Evolutionary conservation across 2,329 filamentous ascomycete genomes (phyloP), one percentile per base, ranked within the genome.

Genomic region (Diaporthe sp.): DNA sequence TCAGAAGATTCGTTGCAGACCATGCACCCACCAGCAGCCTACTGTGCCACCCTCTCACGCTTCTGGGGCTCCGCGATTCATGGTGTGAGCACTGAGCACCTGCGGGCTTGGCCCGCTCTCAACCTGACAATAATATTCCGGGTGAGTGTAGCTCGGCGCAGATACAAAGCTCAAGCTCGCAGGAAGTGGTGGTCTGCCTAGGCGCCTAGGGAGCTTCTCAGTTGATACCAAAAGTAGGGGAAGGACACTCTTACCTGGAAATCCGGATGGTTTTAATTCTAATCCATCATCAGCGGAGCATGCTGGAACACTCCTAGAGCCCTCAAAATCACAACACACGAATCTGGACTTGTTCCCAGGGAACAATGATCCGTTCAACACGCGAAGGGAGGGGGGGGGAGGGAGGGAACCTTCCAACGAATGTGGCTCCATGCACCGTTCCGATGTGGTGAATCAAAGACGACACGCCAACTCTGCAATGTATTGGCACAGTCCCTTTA

Each of bases 11-110:
- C 15, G 61, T 66, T 25, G 44, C 61, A 51, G 61, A n/a, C 8
- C 10, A 66, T 51, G 61, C 61, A 66, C 32, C 44, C 39, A 65
- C 61, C 22, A n/a, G n/a, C n/a, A n/a, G n/a, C n/a, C n/a, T n/a
- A n/a, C n/a, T n/a, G n/a, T n/a, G n/a, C n/a, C n/a, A n/a, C 37
- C 35, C 58, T 47, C 17, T 35, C 39, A n/a, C 27, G 25, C 59
- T 27, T 50, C 30, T 8, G 7, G 6, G 15, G 42, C 30, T 50
- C 30, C 59, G 27, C 42, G 59, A 50, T 8, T 65, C 42, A 35
- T 50, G 27, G 5, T n/a, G 19, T 50, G 42, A 44, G 42, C 42
- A 13, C 22, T 50, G 42, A 44, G 42, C 42, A 13, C 22, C 42
- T n/a, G 27, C 27, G 17, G 15, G 39, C 59, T 35, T 50, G 59